phyloP scores from a whole-genome alignment of 2,329 filamentous ascomycete species.

The Coniella lustricola region DNA sequence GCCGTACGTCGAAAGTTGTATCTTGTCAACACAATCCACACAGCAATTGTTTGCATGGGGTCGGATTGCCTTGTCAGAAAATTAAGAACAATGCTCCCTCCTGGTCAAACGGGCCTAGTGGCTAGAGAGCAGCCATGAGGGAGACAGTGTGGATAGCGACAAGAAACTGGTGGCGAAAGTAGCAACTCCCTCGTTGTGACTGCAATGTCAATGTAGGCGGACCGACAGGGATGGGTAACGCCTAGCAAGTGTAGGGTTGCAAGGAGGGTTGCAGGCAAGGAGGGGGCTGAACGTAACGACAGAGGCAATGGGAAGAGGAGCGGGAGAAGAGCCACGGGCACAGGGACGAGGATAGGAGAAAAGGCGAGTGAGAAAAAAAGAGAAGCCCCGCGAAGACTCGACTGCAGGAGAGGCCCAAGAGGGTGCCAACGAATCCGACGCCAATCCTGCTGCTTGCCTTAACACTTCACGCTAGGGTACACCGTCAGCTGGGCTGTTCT shows the following conservation, averaged over 20 bases:
- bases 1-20: constrained; percentile 7
- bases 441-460: constrained; percentile 6
- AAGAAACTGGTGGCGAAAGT: constrained; percentile 1
- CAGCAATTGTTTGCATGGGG: constrained; percentile 15
- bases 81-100: constrained; percentile 5
- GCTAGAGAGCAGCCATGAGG: constrained; percentile 4
- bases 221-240: neutral
- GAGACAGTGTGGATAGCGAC: constrained; percentile 8
- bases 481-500: neutral
- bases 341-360: no score
- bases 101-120: constrained; percentile 8
- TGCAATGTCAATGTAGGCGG: neutral
- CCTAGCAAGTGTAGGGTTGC: neutral
- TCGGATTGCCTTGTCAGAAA: constrained; percentile 3
- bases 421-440: constrained; percentile 9
- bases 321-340: no score
- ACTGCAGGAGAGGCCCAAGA: constrained; percentile 11
- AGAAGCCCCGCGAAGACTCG: neutral
- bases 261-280: constrained; percentile 1
- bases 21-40: constrained; percentile 10
- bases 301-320: neutral
- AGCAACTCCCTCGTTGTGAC: constrained; percentile 1
- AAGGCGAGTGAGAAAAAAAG: no score
- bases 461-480: constrained; percentile 5
- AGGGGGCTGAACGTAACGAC: constrained; percentile 7